Evolutionary conservation across 148 eudicot genomes (phyloP), one percentile per base, ranked within the genome.

Genomic region (Vaccinium vitisidaea): DNA sequence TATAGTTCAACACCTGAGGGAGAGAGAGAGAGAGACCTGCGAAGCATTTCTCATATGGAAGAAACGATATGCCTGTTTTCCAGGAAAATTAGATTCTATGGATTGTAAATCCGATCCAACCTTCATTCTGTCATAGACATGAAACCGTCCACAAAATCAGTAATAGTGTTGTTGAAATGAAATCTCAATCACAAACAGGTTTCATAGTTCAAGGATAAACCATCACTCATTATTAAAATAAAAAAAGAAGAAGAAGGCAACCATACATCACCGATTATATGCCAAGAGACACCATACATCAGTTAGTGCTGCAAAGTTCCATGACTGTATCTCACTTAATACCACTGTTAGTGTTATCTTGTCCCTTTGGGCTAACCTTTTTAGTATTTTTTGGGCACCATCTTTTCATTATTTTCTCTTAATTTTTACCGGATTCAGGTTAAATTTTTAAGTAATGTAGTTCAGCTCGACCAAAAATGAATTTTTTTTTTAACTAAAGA

Each of bases 31-130:
- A 43, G 46, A 5, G 46, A 95, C 99, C 99, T 93, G 98, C 23
- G 94, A 91, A 83, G 94, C 92, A 80, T 89, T 92, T 92, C 87
- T 91, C 46, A 95, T 79, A 88, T 97, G 99, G 88, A 91, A 95
- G 89, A 89, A 97, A 59, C 75, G 88, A 86, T 89, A 88, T 11
- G 90, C 80, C 84, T 86, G 86, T 71, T 87, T 88, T 82, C 87
- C 88, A 32, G 82, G 83, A 56, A 89, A 88, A 61, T 84, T 82
- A 83, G 91, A 86, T 86, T 58, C 91, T 53, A 87, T 79, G 32
- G 84, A 65, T 61, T 88, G 84, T 15, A 87, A 71, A 85, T 85
- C 83, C 39, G 91, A 88, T 80, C 90, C 93, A 85, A 78, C 77
- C 73, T 83, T 89, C 27, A 61, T 70, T 58, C 94, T 92, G 95